phyloP scores from a whole-genome alignment of 139 green algal species.

The Pleodorina starrii region DNA sequence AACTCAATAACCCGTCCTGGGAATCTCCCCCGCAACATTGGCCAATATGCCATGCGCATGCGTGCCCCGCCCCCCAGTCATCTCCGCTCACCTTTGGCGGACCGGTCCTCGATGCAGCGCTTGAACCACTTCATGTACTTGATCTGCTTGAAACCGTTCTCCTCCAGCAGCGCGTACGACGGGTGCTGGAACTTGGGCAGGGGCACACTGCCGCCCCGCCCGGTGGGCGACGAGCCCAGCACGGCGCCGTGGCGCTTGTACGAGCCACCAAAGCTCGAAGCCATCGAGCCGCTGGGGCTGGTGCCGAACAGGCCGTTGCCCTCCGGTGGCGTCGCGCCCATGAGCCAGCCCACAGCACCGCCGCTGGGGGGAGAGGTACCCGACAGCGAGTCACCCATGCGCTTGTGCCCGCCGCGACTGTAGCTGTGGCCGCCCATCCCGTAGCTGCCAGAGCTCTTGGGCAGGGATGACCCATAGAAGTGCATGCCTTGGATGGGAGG shows the following conservation, averaged over 20 bases:
- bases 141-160: slow-evolving; percentile 94
- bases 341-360: slow-evolving; percentile 80
- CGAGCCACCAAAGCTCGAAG: slow-evolving; percentile 14
- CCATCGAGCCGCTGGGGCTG: slow-evolving; percentile 55
- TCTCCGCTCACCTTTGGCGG: slow-evolving; percentile 69
- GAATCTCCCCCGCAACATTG: too few relatives aligned
- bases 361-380: slow-evolving; percentile 44
- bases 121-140: slow-evolving; percentile 91
- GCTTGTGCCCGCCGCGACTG: slow-evolving; percentile 26
- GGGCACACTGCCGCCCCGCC: slow-evolving; percentile 52
- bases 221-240: slow-evolving; percentile 46
- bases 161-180: slow-evolving; percentile 91
- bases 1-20: too few relatives aligned
- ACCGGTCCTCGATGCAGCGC: slow-evolving; percentile 91
- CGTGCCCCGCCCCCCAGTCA: too few relatives aligned
- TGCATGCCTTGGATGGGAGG: slow-evolving; percentile 32
- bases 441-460: slow-evolving; percentile 34
- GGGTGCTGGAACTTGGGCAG: slow-evolving; percentile 94
- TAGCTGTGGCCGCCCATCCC: slow-evolving; percentile 24
- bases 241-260: slow-evolving; percentile 36
- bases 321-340: slow-evolving; percentile 81
- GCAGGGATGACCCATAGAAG: slow-evolving; percentile 62
- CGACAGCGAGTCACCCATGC: slow-evolving; percentile 6
- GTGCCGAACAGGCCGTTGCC: slow-evolving; percentile 67
- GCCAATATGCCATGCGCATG: too few relatives aligned